Evolutionary conservation across 192 early-diverging fungal species (phyloP), one percentile per base, ranked within the genome.

Genomic region (Borealophlyctis nickersoniae): DNA sequence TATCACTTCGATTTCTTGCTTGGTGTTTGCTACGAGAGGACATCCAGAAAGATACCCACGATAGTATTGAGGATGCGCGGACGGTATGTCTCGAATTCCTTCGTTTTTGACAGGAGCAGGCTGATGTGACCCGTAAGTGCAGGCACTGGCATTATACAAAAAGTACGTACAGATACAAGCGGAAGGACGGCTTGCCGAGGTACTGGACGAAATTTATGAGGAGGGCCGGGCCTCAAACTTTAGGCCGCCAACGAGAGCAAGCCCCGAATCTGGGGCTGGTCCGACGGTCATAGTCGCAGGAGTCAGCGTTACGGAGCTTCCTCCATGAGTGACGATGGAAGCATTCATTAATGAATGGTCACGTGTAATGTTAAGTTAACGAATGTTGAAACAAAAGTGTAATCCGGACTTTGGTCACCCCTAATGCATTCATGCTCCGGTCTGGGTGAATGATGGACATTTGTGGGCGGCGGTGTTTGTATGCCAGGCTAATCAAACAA

Each of bases 51-150:
- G 86, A 88, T 1, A 87, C 89, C 11, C 96, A 99, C 74, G 92
- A 94, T 65, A 93, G 91, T 70, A 88, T 96, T 7, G 94, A 95
- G 66, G 96, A 99, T 74, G 91, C 96, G 0, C 76, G 84, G 49
- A 90, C 93, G 26, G 89, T 88, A 80, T 63, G 69, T n/a, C n/a
- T 52, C 27, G 31, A 29, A 45, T 30, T 36, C 34, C 29, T 49
- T 66, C 63, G 24, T 58, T 51, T 49, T 7, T 48, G 4, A 0
- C 22, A 22, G 30, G 22, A 34, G 35, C 11, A 14, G 9, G 30
- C 14, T 9, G 13, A 7, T 5, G 26, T 45, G 51, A 7, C 33
- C 30, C 54, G 2, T 56, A 14, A 57, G 28, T 31, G 27, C 48
- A 88, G 86, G 88, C 96, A 0, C 75, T 98, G 16, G 71, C 79